Evolutionary conservation across 2,329 filamentous ascomycete genomes (phyloP).

Genomic region (Fusarium metavorans): DNA sequence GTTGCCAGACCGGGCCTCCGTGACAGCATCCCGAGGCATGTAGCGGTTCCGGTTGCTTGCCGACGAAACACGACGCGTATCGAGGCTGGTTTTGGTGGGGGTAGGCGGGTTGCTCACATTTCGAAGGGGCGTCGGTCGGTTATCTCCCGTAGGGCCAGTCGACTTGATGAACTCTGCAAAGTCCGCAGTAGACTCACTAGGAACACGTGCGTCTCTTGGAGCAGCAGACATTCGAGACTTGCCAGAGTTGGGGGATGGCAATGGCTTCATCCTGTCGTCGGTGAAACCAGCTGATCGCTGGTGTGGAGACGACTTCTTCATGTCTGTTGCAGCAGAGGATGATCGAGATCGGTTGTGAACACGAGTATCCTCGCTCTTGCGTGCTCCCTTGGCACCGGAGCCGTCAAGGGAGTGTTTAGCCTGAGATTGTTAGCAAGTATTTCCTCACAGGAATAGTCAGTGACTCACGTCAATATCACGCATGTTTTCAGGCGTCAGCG

Average conservation of each 20-base stretch:
- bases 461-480: conserved; percentile 77
- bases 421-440: conserved; percentile 44
- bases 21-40: conserved; percentile 78
- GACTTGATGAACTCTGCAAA: conserved; percentile 92
- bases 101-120: conserved; percentile 48
- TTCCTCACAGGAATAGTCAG: too few relatives aligned
- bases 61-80: conserved; percentile 54
- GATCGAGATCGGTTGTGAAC: conserved; percentile 59
- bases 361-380: conserved; percentile 62
- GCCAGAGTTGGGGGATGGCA: conserved; percentile 33
- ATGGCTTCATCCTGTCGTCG: conserved; percentile 40
- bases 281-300: conserved; percentile 20
- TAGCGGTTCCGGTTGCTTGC: conserved; percentile 65
- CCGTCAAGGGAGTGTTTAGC: conserved; percentile 57
- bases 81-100: conserved; percentile 53
- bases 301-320: conserved; percentile 46
- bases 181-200: conserved; percentile 79
- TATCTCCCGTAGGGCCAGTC: conserved; percentile 75
- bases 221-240: conserved; percentile 42
- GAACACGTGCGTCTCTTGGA: conserved; percentile 79
- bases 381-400: conserved; percentile 56
- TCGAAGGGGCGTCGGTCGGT: conserved; percentile 50
- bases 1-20: conserved; percentile 73
- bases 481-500: conserved; percentile 83
- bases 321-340: conserved; percentile 57